Conservation (phyloP, 129 eudicot species). For the Artemisia argyi region DNA sequence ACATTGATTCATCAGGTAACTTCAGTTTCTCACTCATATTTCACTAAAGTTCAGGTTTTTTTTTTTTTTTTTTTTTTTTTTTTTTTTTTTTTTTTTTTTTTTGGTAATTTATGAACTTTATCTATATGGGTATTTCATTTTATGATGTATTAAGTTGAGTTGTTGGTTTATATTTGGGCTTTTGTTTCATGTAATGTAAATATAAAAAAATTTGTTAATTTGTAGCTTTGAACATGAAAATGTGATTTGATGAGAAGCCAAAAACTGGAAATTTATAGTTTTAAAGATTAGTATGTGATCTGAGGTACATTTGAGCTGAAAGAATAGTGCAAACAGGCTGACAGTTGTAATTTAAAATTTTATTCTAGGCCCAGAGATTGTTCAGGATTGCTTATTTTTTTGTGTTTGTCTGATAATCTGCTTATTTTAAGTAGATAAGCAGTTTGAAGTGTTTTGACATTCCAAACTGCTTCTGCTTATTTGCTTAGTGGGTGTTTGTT, state of each 20-base stretch:
- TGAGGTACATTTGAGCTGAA: background rate
- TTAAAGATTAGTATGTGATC: background rate
- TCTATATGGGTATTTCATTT: slow-evolving; percentile 1
- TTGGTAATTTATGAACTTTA: background rate
- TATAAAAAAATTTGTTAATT: background rate
- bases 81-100: background rate
- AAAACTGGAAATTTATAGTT: background rate
- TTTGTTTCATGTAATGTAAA: background rate
- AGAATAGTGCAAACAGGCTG: background rate
- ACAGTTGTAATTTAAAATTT: background rate
- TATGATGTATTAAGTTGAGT: background rate
- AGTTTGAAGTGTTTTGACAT: too few relatives aligned
- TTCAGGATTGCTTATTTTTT: too few relatives aligned
- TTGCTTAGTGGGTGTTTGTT: too few relatives aligned
- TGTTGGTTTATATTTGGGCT: background rate
- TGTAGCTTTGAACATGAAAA: background rate
- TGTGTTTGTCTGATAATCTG: too few relatives aligned
- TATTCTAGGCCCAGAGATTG: too few relatives aligned
- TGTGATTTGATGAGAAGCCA: background rate
- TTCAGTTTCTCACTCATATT: slow-evolving; percentile 11
- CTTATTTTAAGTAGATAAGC: too few relatives aligned
- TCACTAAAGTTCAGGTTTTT: background rate
- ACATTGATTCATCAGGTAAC: slow-evolving; percentile 9
- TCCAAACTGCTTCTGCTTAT: too few relatives aligned
- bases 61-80: background rate